A percentile compares a stretch with the other conserved stretches of the same genome.
Evolutionary conservation across 495 filamentous ascomycete genomes (phyloP).

Genomic region (Choiromyces venosus): DNA sequence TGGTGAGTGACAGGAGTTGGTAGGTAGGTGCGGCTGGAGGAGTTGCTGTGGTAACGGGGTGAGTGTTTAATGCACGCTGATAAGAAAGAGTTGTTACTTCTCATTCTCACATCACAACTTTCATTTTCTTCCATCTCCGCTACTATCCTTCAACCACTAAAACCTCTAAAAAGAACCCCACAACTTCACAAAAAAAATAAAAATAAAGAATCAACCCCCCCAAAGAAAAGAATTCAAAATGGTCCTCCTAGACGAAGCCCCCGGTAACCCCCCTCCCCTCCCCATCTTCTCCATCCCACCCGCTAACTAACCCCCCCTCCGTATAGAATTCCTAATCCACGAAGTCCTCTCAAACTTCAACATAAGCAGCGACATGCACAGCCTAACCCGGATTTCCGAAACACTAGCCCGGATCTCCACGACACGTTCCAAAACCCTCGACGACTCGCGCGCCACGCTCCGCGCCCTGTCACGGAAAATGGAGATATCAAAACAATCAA

Average conservation of each 20-base stretch:
- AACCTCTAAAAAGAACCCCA: slow-evolving; percentile 11
- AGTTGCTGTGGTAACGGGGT: slow-evolving; percentile 25
- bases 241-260: slow-evolving; percentile 89
- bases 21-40: slow-evolving; percentile 17
- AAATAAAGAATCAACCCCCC: neutral
- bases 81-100: slow-evolving; percentile 4
- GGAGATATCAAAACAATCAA: slow-evolving; percentile 29
- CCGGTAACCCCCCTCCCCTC: slow-evolving; percentile 51
- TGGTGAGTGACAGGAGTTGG: neutral
- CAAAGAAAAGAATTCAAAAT: slow-evolving; percentile 57
- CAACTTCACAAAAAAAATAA: slow-evolving; percentile 6
- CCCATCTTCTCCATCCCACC: slow-evolving; percentile 11
- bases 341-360: slow-evolving; percentile 93
- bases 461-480: slow-evolving; percentile 30
- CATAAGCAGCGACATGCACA: slow-evolving; percentile 76
- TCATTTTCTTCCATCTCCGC: neutral
- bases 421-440: slow-evolving; percentile 68
- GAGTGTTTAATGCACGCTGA: neutral
- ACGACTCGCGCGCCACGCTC: slow-evolving; percentile 47
- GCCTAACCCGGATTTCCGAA: slow-evolving; percentile 78
- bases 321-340: slow-evolving; percentile 64
- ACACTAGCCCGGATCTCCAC: slow-evolving; percentile 72
- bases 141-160: neutral
- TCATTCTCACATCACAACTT: slow-evolving; percentile 12
- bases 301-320: slow-evolving; percentile 14